phyloP scores from a whole-genome alignment of 768 basidiomycete genomes.

The Serendipita sp. region DNA sequence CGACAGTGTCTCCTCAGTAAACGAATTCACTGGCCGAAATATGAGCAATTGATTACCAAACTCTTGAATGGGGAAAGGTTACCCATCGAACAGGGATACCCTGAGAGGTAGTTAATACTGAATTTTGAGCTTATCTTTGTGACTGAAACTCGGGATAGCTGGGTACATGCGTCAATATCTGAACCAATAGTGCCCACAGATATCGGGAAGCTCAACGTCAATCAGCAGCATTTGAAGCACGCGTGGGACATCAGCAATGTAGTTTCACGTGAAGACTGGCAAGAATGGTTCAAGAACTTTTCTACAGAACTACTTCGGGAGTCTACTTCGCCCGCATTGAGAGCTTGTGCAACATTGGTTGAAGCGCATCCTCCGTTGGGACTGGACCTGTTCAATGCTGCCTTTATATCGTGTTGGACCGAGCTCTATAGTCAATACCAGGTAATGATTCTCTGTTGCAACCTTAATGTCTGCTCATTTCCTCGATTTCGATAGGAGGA shows the following conservation, averaged over 20 bases:
- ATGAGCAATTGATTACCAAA: slow-evolving; percentile 77
- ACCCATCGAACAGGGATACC: slow-evolving; percentile 57
- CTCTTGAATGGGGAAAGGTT: slow-evolving; percentile 83
- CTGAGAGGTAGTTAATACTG: slow-evolving; percentile 24
- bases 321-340: slow-evolving; percentile 92
- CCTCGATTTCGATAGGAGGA: slow-evolving; percentile 48
- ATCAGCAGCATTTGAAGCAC: slow-evolving; percentile 91
- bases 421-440: slow-evolving; percentile 95
- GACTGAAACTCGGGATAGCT: background rate
- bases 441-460: slow-evolving; percentile 27
- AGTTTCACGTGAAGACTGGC: slow-evolving; percentile 73
- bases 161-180: background rate
- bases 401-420: slow-evolving; percentile 94
- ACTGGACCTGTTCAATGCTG: slow-evolving; percentile 91
- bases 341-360: slow-evolving; percentile 88
- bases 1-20: slow-evolving; percentile 56
- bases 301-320: slow-evolving; percentile 96
- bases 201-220: slow-evolving; percentile 76
- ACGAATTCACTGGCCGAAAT: slow-evolving; percentile 61
- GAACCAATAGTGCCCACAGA: slow-evolving; percentile 44
- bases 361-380: slow-evolving; percentile 83
- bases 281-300: slow-evolving; percentile 85
- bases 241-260: slow-evolving; percentile 84
- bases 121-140: background rate
- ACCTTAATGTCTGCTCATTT: slow-evolving; percentile 6